Evolutionary conservation across 305 asterid species (phyloP).

Genomic region (Lippia alba): DNA sequence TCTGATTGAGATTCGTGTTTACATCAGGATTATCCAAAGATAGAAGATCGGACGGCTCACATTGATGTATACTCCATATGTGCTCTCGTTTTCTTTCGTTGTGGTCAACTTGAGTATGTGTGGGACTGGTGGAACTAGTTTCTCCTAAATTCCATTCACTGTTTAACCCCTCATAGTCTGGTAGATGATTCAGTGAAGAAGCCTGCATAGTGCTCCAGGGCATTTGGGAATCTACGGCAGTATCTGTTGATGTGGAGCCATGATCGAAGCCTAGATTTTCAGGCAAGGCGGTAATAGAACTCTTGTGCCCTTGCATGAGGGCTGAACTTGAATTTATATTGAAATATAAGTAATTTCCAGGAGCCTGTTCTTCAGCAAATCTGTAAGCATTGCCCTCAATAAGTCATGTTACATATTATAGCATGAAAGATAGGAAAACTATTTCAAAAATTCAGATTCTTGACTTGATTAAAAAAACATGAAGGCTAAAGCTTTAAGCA

Average conservation of each 20-base stretch:
- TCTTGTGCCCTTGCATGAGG: constrained; percentile 87
- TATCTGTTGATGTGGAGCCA: constrained; percentile 66
- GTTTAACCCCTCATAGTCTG: constrained; percentile 52
- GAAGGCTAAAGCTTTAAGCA: constrained; percentile 25
- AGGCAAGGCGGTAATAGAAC: constrained; percentile 67
- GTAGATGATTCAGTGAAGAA: constrained; percentile 56
- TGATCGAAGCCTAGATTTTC: constrained; percentile 70
- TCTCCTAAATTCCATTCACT: constrained; percentile 72
- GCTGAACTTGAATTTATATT: constrained; percentile 36
- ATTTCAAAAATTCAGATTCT: constrained; percentile 11
- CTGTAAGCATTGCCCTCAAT: constrained; percentile 40
- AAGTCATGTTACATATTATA: neutral
- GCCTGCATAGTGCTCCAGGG: constrained; percentile 64
- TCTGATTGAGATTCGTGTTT: constrained; percentile 40
- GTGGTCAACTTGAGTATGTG: constrained; percentile 47
- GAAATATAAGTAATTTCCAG: neutral
- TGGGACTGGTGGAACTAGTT: constrained; percentile 62
- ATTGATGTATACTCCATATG: constrained; percentile 44
- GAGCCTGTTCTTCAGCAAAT: constrained; percentile 40
- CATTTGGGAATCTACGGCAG: constrained; percentile 67
- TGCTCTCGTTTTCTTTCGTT: constrained; percentile 57
- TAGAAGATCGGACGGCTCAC: constrained; percentile 47
- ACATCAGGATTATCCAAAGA: constrained; percentile 49
- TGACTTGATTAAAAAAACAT: neutral
- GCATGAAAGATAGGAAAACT: too few species aligned